Evolutionary conservation across 352 stramenopile species (phyloP).

Genomic region (Saprolegnia parasitica): DNA sequence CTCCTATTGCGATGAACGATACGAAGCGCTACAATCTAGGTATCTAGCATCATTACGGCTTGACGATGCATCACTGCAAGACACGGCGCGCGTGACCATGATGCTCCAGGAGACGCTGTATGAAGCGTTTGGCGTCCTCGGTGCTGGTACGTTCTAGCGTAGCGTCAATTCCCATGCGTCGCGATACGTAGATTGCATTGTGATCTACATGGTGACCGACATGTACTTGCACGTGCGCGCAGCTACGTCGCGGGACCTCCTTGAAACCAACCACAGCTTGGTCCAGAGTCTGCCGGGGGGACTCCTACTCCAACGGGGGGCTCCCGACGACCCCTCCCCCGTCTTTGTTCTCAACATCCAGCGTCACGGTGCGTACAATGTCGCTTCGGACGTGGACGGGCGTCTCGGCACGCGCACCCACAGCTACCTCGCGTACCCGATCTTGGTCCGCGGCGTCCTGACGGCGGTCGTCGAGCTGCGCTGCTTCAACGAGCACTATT

Average conservation of each 20-base stretch:
- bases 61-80: not conserved
- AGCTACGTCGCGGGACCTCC: not conserved
- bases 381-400: slow-evolving; percentile 4
- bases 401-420: slow-evolving; percentile 10
- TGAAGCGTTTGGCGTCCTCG: not conserved
- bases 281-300: not conserved
- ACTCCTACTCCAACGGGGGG: not conserved
- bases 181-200: not conserved
- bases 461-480: slow-evolving; percentile 11
- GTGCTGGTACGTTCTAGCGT: not conserved
- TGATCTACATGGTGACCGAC: slow-evolving; percentile 8
- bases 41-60: not conserved
- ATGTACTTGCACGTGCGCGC: slow-evolving; percentile 7
- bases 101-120: slow-evolving; percentile 11
- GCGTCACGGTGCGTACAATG: not conserved
- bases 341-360: slow-evolving; percentile 16
- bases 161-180: not conserved
- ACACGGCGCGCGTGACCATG: slow-evolving; percentile 11
- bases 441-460: not conserved
- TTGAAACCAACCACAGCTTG: slow-evolving; percentile 13
- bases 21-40: not conserved
- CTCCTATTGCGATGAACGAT: too few species aligned
- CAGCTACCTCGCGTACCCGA: slow-evolving; percentile 10
- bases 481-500: not conserved
- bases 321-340: not conserved